A percentile compares a stretch with the other conserved stretches of the same genome.
Evolutionary conservation across 139 green algal genomes (phyloP).

Genomic region (Haematococcus sp.): DNA sequence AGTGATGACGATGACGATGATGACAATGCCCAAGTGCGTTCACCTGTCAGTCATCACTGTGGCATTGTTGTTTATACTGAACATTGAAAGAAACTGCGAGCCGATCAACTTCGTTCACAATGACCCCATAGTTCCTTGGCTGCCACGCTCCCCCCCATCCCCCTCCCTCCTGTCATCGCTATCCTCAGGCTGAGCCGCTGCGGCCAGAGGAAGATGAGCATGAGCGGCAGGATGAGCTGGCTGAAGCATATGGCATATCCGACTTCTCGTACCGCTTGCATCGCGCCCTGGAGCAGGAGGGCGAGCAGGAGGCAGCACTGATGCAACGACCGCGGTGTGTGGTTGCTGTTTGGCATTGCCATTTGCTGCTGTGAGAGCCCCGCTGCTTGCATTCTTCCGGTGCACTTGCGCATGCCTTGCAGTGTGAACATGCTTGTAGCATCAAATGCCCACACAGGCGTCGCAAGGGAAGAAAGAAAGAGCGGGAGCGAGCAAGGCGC

Average conservation of each 20-base stretch:
- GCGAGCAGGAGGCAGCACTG: slow-evolving; percentile 53
- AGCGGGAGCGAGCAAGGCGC: slow-evolving; percentile 53
- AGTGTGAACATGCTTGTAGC: too few species aligned
- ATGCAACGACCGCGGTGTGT: slow-evolving; percentile 42
- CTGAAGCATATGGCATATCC: slow-evolving; percentile 48
- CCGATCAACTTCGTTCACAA: too few species aligned
- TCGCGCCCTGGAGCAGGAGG: slow-evolving; percentile 56
- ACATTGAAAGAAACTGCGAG: too few species aligned
- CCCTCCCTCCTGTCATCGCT: too few species aligned
- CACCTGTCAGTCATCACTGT: too few species aligned
- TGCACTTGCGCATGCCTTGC: too few species aligned
- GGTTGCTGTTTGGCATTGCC: not conserved
- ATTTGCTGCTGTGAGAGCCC: not conserved
- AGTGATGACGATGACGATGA: not conserved
- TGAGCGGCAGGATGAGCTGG: slow-evolving; percentile 8
- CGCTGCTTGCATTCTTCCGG: too few species aligned
- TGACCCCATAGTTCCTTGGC: too few species aligned
- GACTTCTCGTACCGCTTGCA: slow-evolving; percentile 68
- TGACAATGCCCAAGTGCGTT: not conserved
- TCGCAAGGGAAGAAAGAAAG: slow-evolving; percentile 58
- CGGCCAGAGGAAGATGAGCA: slow-evolving; percentile 1
- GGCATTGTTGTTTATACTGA: too few species aligned
- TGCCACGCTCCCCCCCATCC: too few species aligned
- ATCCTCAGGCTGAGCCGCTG: not conserved
- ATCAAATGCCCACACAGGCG: too few species aligned